Base-by-base conservation (phyloP, 139 green algal species). In the Chlamydomonas schloesseri region DNA sequence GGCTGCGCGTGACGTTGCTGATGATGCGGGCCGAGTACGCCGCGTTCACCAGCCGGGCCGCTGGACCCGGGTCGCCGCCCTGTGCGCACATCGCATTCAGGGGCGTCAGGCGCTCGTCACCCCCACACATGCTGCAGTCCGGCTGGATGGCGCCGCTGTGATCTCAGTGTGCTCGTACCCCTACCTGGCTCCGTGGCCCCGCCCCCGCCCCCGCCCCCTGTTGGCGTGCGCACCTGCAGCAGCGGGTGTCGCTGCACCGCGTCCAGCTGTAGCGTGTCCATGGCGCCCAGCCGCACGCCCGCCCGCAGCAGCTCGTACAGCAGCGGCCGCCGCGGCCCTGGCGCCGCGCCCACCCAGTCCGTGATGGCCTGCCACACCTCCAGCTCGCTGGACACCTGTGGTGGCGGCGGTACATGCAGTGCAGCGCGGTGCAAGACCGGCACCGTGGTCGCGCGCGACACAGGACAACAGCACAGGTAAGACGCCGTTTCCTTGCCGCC, bases 281-380 rank as follows among this genome's bases (percentile, higher is more conserved):
- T 34, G 5, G 67, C 57, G 21, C 37, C 72, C 46, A 84, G 46
- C 13, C 78, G 78, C n/a, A 84, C 78, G 14, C 78, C 78, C 1
- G 46, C 78, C 14, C 68, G 42, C 34, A 84, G 31, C 36, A 84
- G 64, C 31, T 76, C 65, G 65, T 65, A 58, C 78, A 84, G 78
- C 14, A 36, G n/a, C 20, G 9, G 15, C 13, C 64, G 78, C 13
- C 78, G 78, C 18, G 6, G 13, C 17, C 31, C 65, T n/a, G 24
- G 53, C 14, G 34, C 24, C 11, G 73, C 33, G 23, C 24, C 14
- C 46, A 84, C 78, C 78, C 78, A 84, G 9, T 84, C 78, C 0
- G 65, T 47, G 23, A 84, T 58, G n/a, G 78, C 78, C n/a, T 84
- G 42, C 78, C 78, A 84, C 64, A 84, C 78, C 21, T 84, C 65